Conservation (phyloP, 169 alveolate genomes). For the Sarcocystis neurona region DNA sequence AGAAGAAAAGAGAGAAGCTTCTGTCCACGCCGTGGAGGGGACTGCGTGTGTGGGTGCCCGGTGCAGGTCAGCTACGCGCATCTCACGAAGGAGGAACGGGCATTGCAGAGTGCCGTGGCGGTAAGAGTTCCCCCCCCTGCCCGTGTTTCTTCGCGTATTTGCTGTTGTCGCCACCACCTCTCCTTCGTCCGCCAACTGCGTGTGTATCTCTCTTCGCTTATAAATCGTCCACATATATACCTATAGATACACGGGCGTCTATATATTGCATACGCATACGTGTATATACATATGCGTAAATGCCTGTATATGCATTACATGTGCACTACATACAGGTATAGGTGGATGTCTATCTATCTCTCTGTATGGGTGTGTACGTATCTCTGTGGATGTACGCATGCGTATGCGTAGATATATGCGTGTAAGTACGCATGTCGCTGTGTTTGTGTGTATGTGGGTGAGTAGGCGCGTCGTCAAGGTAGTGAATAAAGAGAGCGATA, state of each 20-base stretch:
- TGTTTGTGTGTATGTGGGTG: too few relatives aligned
- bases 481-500: too few relatives aligned
- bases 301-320: neutral
- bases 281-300: neutral
- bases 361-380: neutral
- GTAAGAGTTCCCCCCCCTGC: neutral
- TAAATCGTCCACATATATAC: neutral
- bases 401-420: neutral
- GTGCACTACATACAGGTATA: too few relatives aligned
- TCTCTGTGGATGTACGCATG: neutral
- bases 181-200: too few relatives aligned
- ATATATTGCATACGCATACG: neutral
- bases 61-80: slow-evolving; percentile 39
- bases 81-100: slow-evolving; percentile 49
- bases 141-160: neutral
- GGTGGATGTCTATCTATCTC: neutral
- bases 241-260: neutral
- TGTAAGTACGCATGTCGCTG: too few relatives aligned
- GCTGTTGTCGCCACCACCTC: too few relatives aligned
- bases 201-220: neutral
- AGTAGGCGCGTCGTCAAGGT: too few relatives aligned
- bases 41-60: neutral
- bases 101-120: slow-evolving; percentile 37
- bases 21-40: neutral
- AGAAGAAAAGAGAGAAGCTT: neutral